These are phyloP conservation scores for Rasamsonia emersonii DNA, from an alignment of 2,329 filamentous ascomycete genomes.

Conservation along the genomic window DNA sequence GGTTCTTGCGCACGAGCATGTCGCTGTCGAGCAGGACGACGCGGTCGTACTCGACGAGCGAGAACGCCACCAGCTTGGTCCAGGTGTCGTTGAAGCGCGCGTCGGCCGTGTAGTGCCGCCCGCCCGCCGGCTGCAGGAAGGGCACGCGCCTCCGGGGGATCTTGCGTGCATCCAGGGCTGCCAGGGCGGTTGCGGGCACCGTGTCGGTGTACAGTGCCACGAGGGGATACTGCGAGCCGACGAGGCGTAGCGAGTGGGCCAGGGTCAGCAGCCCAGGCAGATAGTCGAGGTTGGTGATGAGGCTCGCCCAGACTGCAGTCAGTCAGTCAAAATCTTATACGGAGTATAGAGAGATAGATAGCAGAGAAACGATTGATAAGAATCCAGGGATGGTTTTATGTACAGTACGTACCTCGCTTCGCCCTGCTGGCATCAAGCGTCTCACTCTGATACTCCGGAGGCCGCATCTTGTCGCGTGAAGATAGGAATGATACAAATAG, in stretches of 20 bases:
- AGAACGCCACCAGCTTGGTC: conserved; percentile 77
- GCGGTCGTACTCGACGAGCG: conserved; percentile 64
- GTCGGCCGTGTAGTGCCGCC: conserved; percentile 65
- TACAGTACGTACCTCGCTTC: too few species aligned
- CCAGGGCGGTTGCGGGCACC: conserved; percentile 60
- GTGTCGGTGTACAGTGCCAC: conserved; percentile 74
- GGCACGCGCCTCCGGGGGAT: conserved; percentile 64
- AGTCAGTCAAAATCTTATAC: too few species aligned
- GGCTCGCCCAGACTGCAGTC: conserved; percentile 80
- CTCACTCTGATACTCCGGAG: too few species aligned
- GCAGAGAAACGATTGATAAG: too few species aligned
- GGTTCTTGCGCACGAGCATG: conserved; percentile 75
- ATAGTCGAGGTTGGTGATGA: conserved; percentile 79
- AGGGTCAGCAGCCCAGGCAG: conserved; percentile 76
- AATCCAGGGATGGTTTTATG: too few species aligned
- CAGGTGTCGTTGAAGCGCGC: conserved; percentile 84
- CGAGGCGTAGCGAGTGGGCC: conserved; percentile 62
- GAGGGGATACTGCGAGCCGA: conserved; percentile 63
- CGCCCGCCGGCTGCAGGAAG: conserved; percentile 59
- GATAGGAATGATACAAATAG: too few species aligned
- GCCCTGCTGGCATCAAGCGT: too few species aligned
- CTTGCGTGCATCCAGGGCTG: conserved; percentile 58
- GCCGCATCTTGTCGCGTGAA: too few species aligned
- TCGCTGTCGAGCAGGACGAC: conserved; percentile 82
- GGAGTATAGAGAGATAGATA: too few species aligned